Base-by-base conservation (phyloP, 192 early-diverging fungal genomes). In the Phycomyces blakesleeanus region DNA sequence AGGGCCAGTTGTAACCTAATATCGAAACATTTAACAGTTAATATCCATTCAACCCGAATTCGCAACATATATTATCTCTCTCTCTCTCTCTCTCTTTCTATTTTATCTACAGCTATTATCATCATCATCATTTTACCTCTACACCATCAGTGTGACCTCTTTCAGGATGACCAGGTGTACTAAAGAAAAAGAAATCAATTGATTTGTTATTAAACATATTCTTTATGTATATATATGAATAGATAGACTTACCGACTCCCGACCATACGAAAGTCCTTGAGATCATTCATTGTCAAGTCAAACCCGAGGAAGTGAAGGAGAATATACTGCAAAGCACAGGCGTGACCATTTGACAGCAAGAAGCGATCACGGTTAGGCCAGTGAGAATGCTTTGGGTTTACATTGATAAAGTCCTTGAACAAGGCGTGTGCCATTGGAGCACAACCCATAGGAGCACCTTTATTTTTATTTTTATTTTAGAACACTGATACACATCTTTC, bases 281-380 rank as follows among this genome's bases (percentile, higher is more conserved):
- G 79, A 66, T 98, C 97, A 15, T 93, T 87, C 64, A 98, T 83
- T 11, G 89, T 74, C 21, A 97, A 65, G 44, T 95, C 87, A 81
- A 90, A 95, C 3, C 95, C 95, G 27, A 84, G 59, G 53, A 98
- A 68, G 79, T 98, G 97, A 56, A 95, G 83, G 55, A 95, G 71
- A 57, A 89, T 84, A 74, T 98, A 98, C 72, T 93, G 91, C 61
- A 98, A 77, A 6, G 85, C 92, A 66, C 95, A 96, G 14, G 76
- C 97, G 76, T 98, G 97, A 37, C 97, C 97, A 76, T 97, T 97
- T 51, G 95, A 98, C 62, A 99, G 81, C 16, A 99, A 91, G 61
- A 99, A 99, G 18, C 97, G 93, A 75, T 99, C 95, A 49, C 94
- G 90, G 77, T 94, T 95, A 63, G 91, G 61, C 92, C 93, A 97